Conservation (phyloP, 2,329 filamentous ascomycete species). For the Diaporthe capsici region DNA sequence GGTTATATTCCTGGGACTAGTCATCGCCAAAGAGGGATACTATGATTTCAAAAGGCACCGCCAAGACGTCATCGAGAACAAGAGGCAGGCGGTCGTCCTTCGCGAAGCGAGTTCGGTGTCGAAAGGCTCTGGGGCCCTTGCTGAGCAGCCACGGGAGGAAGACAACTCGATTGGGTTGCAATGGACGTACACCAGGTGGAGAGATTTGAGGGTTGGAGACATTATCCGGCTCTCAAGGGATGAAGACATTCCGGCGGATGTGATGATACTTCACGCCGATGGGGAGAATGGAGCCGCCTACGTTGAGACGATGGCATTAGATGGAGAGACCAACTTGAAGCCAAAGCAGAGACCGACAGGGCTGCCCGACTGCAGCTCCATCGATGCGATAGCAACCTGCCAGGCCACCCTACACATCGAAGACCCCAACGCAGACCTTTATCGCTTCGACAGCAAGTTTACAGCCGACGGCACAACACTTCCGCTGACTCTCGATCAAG, state of each 20-base stretch:
- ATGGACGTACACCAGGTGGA: slow-evolving; percentile 67
- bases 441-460: slow-evolving; percentile 81
- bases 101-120: slow-evolving; percentile 64
- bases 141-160: not conserved
- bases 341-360: slow-evolving; percentile 78
- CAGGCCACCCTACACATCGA: slow-evolving; percentile 78
- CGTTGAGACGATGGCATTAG: slow-evolving; percentile 86
- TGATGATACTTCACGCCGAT: slow-evolving; percentile 82
- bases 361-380: slow-evolving; percentile 69
- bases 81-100: slow-evolving; percentile 62
- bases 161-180: slow-evolving; percentile 48
- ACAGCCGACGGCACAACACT: slow-evolving; percentile 68
- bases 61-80: slow-evolving; percentile 86
- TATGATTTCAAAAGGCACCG: slow-evolving; percentile 86
- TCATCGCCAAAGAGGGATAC: slow-evolving; percentile 88
- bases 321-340: slow-evolving; percentile 87
- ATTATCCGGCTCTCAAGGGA: slow-evolving; percentile 71
- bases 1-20: slow-evolving; percentile 82
- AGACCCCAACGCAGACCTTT: slow-evolving; percentile 83
- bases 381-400: slow-evolving; percentile 67
- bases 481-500: slow-evolving; percentile 84
- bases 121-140: slow-evolving; percentile 66
- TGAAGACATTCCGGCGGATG: slow-evolving; percentile 85
- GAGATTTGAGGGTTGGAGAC: slow-evolving; percentile 64
- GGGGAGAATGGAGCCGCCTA: slow-evolving; percentile 86